phyloP scores from a whole-genome alignment of 345 rosid genomes.

The Corymbia maculata region DNA sequence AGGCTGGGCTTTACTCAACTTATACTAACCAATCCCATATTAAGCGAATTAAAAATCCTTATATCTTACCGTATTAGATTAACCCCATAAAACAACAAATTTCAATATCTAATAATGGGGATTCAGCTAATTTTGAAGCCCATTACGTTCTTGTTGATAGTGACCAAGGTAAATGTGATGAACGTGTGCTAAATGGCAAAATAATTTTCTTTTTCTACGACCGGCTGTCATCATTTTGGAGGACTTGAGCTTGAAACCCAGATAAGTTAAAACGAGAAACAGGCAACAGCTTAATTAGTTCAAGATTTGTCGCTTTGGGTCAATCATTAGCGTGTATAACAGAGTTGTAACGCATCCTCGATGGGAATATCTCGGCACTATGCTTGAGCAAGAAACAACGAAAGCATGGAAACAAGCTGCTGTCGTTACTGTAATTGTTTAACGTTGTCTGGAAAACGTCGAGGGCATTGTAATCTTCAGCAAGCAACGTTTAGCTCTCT shows the following conservation, averaged over 20 bases:
- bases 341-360: background rate
- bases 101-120: no score
- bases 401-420: background rate
- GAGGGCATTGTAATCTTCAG: background rate
- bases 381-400: background rate
- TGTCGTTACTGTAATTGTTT: background rate
- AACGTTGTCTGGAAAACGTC: background rate
- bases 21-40: background rate
- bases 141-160: background rate
- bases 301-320: background rate
- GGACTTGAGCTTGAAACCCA: background rate
- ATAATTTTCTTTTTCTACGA: no score
- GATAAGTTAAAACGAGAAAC: background rate
- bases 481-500: background rate
- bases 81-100: accelerated
- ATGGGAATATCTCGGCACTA: background rate
- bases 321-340: background rate
- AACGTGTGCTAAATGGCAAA: background rate
- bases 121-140: background rate
- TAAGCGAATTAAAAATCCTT: no score
- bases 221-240: background rate
- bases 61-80: background rate
- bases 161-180: background rate
- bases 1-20: accelerated
- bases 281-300: background rate